phyloP scores from a whole-genome alignment of 768 basidiomycete species.

The Udeniomyces megalosporus region DNA sequence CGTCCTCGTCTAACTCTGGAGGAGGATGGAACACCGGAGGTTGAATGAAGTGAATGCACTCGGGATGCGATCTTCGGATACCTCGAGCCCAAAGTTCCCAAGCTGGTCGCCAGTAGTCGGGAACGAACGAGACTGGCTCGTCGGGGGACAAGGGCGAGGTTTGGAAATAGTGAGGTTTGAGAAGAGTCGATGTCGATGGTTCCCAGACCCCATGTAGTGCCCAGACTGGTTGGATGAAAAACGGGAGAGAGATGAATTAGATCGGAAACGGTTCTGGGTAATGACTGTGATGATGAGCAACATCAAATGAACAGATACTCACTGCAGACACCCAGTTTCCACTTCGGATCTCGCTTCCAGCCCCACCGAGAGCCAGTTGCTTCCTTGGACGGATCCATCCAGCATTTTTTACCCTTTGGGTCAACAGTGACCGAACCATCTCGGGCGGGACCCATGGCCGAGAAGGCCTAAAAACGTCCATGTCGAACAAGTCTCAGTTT shows the following conservation, averaged over 20 bases:
- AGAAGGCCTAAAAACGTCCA: conserved; percentile 35
- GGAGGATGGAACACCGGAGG: conserved; percentile 25
- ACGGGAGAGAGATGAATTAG: neutral
- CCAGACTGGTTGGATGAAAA: conserved; percentile 22
- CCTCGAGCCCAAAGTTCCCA: conserved; percentile 21
- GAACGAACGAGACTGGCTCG: conserved; percentile 19
- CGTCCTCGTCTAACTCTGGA: conserved; percentile 21
- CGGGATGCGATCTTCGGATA: conserved; percentile 23
- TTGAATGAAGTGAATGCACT: conserved; percentile 28
- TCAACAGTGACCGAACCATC: conserved; percentile 66
- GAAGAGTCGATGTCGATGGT: conserved; percentile 16
- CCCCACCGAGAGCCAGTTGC: conserved; percentile 16
- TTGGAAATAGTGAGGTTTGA: conserved; percentile 23
- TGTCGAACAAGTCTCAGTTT: neutral
- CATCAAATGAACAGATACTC: conserved; percentile 9
- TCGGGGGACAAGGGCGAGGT: conserved; percentile 15
- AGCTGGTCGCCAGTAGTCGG: conserved; percentile 24
- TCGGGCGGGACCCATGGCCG: conserved; percentile 55
- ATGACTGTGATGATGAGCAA: neutral
- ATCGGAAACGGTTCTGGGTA: too few species aligned
- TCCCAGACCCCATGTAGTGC: conserved; percentile 30
- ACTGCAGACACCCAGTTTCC: conserved; percentile 29
- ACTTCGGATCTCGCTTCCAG: conserved; percentile 21
- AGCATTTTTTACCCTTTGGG: conserved; percentile 44
- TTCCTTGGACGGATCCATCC: conserved; percentile 21